phyloP scores from a whole-genome alignment of 805 yeast species.

The Tetrapisispora arboricola region DNA sequence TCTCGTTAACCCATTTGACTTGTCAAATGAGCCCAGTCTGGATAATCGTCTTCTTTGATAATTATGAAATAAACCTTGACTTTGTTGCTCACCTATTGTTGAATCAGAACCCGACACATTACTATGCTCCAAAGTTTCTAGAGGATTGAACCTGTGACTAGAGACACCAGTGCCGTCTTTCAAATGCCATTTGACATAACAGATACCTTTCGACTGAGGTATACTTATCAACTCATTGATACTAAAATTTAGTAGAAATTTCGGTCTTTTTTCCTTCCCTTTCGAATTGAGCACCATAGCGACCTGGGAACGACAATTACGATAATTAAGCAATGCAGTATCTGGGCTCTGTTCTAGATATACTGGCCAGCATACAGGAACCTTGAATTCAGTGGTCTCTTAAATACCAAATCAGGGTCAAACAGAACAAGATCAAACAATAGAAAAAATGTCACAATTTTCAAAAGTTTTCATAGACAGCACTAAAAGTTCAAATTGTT shows the following conservation, averaged over 20 bases:
- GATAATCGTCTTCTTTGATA: neutral
- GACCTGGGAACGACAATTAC: too few relatives aligned
- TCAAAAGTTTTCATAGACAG: too few relatives aligned
- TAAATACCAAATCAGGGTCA: too few relatives aligned
- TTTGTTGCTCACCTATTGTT: neutral
- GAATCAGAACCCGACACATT: slow-evolving; percentile 16
- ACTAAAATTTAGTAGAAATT: slow-evolving; percentile 48
- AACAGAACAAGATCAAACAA: too few relatives aligned
- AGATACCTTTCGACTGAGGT: slow-evolving; percentile 65
- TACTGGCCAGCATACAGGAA: too few relatives aligned
- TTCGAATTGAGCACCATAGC: slow-evolving; percentile 9
- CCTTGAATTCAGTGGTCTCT: too few relatives aligned
- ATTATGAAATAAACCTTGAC: neutral
- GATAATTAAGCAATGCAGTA: too few relatives aligned
- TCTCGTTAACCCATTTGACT: neutral
- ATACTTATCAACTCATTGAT: slow-evolving; percentile 67
- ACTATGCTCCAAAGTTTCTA: slow-evolving; percentile 2
- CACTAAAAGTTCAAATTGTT: too few relatives aligned
- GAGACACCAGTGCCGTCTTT: slow-evolving; percentile 36
- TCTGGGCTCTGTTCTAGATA: too few relatives aligned
- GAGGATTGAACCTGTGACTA: slow-evolving; percentile 1
- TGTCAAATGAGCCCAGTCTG: neutral
- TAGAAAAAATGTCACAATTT: too few relatives aligned
- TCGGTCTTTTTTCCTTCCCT: slow-evolving; percentile 37
- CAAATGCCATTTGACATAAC: slow-evolving; percentile 55